phyloP scores from a whole-genome alignment of 805 yeast species.

The Candida glaebosa region DNA sequence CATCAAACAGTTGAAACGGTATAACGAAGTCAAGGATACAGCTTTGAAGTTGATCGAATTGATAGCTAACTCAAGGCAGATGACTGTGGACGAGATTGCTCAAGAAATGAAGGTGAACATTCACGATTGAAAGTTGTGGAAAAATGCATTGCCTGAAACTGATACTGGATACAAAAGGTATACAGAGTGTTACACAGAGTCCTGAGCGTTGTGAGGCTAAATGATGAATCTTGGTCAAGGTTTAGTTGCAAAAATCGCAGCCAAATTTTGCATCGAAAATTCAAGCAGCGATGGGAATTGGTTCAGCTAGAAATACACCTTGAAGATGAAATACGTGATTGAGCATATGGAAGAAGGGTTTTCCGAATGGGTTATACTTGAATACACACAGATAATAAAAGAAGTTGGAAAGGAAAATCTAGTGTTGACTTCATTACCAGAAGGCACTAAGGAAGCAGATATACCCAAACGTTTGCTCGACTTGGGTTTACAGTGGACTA shows the following conservation, averaged over 20 bases:
- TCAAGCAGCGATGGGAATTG: not conserved
- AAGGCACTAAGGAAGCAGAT: slow-evolving; percentile 52
- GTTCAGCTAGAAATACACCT: too few relatives aligned
- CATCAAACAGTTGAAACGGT: slow-evolving; percentile 48
- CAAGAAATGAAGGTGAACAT: slow-evolving; percentile 29
- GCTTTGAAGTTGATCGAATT: slow-evolving; percentile 55
- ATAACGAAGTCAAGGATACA: slow-evolving; percentile 62
- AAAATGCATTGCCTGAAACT: too few relatives aligned
- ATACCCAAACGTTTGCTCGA: slow-evolving; percentile 60
- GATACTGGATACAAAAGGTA: too few relatives aligned
- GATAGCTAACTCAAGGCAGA: slow-evolving; percentile 57
- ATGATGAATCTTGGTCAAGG: not conserved
- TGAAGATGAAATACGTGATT: slow-evolving; percentile 77
- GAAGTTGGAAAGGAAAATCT: slow-evolving; percentile 81
- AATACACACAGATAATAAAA: slow-evolving; percentile 74
- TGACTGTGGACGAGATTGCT: slow-evolving; percentile 45
- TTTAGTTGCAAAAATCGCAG: not conserved
- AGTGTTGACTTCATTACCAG: slow-evolving; percentile 72
- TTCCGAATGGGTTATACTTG: slow-evolving; percentile 93
- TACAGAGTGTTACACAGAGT: too few relatives aligned
- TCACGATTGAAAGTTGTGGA: not conserved
- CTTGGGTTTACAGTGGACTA: slow-evolving; percentile 78
- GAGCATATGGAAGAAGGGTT: slow-evolving; percentile 98
- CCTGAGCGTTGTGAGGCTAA: not conserved
- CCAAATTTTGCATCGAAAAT: not conserved